Evolutionary conservation across 2,329 filamentous ascomycete species (phyloP).

Genomic region (Cadophora malorum): DNA sequence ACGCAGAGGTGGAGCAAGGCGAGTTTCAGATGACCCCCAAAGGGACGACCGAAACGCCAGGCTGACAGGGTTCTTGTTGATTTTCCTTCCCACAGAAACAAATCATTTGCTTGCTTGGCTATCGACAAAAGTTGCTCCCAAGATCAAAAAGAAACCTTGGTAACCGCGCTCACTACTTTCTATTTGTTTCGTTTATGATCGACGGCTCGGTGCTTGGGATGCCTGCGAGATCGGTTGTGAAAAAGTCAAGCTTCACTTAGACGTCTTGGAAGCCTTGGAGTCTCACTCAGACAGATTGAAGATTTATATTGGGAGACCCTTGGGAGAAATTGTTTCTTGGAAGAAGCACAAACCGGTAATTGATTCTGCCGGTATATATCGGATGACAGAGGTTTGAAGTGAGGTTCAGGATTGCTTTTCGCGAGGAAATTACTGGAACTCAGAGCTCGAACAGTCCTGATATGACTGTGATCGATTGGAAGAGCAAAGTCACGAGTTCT

Average conservation of each 20-base stretch:
- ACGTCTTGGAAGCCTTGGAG: conserved; percentile 14
- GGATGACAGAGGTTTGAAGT: neutral
- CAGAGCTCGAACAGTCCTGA: neutral
- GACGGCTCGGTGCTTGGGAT: neutral
- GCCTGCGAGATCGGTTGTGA: neutral
- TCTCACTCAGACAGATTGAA: conserved; percentile 10
- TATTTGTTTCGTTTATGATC: conserved; percentile 21
- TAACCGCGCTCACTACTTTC: neutral
- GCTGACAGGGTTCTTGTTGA: neutral
- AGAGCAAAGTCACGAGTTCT: conserved; percentile 2
- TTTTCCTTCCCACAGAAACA: neutral
- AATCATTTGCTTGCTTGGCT: conserved; percentile 6
- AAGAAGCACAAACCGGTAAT: neutral
- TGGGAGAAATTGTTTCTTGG: neutral
- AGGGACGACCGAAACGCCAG: conserved; percentile 4
- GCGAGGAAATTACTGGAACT: neutral
- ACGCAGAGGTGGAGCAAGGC: neutral
- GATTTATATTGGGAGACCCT: conserved; percentile 2
- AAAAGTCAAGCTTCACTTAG: conserved; percentile 14
- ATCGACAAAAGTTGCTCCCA: conserved; percentile 1
- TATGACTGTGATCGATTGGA: neutral
- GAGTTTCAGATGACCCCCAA: conserved; percentile 1
- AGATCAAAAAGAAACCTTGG: neutral
- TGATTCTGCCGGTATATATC: neutral
- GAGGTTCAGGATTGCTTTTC: neutral